Conservation (phyloP, 2,329 filamentous ascomycete species). For the Immersiporthe knoxdaviesiana region DNA sequence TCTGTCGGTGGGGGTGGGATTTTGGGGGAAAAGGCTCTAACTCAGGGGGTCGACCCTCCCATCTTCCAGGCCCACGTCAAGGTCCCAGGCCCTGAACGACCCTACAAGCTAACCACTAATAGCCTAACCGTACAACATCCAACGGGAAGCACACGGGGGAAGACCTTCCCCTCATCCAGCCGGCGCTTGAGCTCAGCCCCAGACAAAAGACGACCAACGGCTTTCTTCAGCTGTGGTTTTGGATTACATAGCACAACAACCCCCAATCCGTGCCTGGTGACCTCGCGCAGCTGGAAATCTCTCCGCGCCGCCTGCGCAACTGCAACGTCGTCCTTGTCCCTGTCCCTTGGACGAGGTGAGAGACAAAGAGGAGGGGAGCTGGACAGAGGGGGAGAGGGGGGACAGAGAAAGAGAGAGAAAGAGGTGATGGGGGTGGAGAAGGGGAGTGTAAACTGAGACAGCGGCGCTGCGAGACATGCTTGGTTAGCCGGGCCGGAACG, state of each 20-base stretch:
- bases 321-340: slow-evolving; percentile 17
- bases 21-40: background rate
- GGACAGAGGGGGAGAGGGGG: slow-evolving; percentile 4
- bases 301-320: slow-evolving; percentile 10
- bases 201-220: background rate
- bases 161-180: background rate
- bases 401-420: background rate
- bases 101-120: background rate
- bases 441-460: background rate
- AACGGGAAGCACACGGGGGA: background rate
- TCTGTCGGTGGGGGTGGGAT: too few relatives aligned
- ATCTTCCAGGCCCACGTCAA: background rate
- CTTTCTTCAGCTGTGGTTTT: slow-evolving; percentile 1
- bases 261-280: slow-evolving; percentile 12
- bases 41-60: background rate
- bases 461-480: slow-evolving; percentile 16
- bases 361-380: slow-evolving; percentile 4
- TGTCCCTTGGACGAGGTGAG: slow-evolving; percentile 24
- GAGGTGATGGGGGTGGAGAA: too few relatives aligned
- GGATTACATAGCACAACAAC: background rate
- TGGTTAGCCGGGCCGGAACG: slow-evolving; percentile 15
- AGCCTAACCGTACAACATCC: background rate
- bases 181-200: background rate
- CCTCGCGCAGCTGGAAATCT: slow-evolving; percentile 22
- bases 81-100: background rate